Percentiles rank a stretch among this genome's conserved stretches.
Conservation (phyloP, 257 asterid genomes). For the Verbascum thapsus region DNA sequence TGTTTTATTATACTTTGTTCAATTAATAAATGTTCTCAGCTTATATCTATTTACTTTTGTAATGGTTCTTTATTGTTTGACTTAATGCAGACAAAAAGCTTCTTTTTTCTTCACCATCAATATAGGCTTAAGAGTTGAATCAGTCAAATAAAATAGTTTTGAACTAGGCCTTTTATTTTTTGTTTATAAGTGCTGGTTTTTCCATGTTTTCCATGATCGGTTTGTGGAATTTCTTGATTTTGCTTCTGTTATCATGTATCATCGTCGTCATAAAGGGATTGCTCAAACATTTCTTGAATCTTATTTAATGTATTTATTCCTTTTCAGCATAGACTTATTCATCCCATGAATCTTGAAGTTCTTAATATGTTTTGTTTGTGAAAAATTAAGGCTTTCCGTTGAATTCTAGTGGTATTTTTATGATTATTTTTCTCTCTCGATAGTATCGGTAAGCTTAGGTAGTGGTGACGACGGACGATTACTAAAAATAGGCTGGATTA, state of each 20-base stretch:
- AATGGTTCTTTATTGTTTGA: constrained; percentile 9
- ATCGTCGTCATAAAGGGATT: no score
- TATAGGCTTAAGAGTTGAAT: constrained; percentile 3
- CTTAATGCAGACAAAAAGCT: constrained; percentile 30
- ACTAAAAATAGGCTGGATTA: background rate
- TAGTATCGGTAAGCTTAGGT: no score
- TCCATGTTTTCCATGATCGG: constrained; percentile 10
- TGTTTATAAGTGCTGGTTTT: constrained; percentile 20
- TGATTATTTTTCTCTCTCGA: no score
- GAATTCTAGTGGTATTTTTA: no score
- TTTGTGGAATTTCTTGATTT: background rate
- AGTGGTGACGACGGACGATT: background rate
- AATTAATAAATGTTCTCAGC: background rate
- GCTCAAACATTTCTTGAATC: background rate
- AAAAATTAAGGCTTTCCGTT: no score
- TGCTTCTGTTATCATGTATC: background rate
- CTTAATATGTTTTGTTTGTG: no score
- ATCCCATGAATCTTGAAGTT: background rate
- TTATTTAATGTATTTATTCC: constrained; percentile 1
- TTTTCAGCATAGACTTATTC: background rate
- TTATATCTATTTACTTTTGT: no score
- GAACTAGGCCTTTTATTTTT: background rate
- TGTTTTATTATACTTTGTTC: constrained; percentile 6
- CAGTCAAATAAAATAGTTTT: background rate
- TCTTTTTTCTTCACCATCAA: constrained; percentile 1